Base-by-base conservation (phyloP, 1,284 basidiomycete genomes). In the Ceratobasidium sp. region DNA sequence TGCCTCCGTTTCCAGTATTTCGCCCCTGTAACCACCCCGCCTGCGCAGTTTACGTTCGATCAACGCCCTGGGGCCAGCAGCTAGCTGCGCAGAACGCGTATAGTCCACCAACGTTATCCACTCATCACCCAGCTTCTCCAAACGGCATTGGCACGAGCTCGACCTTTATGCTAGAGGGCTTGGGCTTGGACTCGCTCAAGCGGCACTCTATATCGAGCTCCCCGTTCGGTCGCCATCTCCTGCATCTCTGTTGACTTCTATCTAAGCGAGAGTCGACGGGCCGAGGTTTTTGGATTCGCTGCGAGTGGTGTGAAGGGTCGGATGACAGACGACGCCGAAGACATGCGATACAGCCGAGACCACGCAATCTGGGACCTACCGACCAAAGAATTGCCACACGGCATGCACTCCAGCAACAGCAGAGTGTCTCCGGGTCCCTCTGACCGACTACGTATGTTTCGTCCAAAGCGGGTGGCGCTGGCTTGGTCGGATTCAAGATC, bases 401-500 rank as follows among this genome's bases (percentile, higher is more conserved):
- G 45, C 9, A 48, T 12, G 62, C 48, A 0, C 55, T 67, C 26
- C 10, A 10, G 1, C 48, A 67, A 48, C 48, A 67, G 18, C 36
- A 48, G 32, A 55, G 62, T 26, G 26, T 50, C 21, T n/a, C 30
- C n/a, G 46, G 48, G 28, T 55, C 62, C 12, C 14, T 50, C 30
- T 67, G 48, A 8, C 62, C 62, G 8, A 53, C 62, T 12, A 67
- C 62, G 3, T 67, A 67, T 36, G 48, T 53, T 6, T 67, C 62
- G 30, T 41, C 62, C 21, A 36, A 12, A 48, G 34, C 36, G 1
- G 62, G 62, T 4, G 46, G 55, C 62, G 30, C 12, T 2, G 50
- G 34, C 12, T 53, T 50, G 2, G 9, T 55, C 10, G 18, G 16
- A 3, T 67, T 41, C 48, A 67, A 67, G 16, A 50, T 43, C 26